Evolutionary conservation across 441 rosid genomes (phyloP).

Genomic region (Croton setiger): DNA sequence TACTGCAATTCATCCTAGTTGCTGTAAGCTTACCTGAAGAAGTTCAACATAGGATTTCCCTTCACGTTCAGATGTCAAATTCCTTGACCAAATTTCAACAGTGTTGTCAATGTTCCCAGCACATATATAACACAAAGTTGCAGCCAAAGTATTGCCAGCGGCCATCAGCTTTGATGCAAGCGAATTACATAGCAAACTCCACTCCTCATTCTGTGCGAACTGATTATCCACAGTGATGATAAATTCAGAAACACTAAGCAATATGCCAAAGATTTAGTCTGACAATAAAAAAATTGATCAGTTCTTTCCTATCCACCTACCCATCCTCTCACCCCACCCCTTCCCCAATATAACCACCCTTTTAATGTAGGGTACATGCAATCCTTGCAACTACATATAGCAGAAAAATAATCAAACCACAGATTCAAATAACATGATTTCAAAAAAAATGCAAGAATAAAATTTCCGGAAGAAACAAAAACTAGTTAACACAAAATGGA

Average conservation of each 20-base stretch:
- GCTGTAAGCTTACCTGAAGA: slow-evolving; percentile 63
- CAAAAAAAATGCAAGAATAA: not conserved
- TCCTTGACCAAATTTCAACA: slow-evolving; percentile 97
- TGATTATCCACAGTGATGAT: slow-evolving; percentile 35
- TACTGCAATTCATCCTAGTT: slow-evolving; percentile 16
- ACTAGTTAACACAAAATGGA: not conserved
- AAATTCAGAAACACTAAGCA: slow-evolving; percentile 3
- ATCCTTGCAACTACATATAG: not conserved
- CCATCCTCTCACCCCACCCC: not conserved
- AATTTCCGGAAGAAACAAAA: not conserved
- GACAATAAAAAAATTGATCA: not conserved
- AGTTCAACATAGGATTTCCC: slow-evolving; percentile 85
- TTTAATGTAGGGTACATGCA: not conserved
- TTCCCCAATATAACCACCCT: not conserved
- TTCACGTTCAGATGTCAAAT: slow-evolving; percentile 55
- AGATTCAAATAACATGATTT: not conserved
- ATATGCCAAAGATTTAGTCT: not conserved
- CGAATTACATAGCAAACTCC: slow-evolving; percentile 77
- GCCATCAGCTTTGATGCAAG: slow-evolving; percentile 85
- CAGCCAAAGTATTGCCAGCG: slow-evolving; percentile 76
- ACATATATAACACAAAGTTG: slow-evolving; percentile 93
- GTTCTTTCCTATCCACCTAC: not conserved
- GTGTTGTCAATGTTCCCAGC: slow-evolving; percentile 97
- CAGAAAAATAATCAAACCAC: slow-evolving; percentile 4
- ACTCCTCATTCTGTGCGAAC: slow-evolving; percentile 94